phyloP scores from a whole-genome alignment of 2,329 filamentous ascomycete species.

The Hypoxylon sp. region DNA sequence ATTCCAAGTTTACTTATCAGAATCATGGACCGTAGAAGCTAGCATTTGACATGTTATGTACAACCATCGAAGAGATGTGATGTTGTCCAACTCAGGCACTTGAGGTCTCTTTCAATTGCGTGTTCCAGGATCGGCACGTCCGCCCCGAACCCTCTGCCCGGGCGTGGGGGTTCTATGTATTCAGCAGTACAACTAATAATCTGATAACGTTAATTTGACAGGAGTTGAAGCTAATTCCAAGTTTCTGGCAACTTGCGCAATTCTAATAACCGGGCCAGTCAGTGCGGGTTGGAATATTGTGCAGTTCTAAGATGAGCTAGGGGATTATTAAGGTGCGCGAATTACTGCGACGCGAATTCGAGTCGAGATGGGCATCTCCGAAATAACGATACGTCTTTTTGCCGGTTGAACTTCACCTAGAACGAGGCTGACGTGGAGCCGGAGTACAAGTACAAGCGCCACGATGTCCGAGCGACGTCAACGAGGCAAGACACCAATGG shows the following conservation, averaged over 20 bases:
- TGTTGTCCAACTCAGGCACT: neutral
- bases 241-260: conserved; percentile 21
- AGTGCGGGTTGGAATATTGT: conserved; percentile 13
- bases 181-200: conserved; percentile 20
- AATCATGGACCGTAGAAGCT: neutral
- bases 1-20: neutral
- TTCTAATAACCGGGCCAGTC: conserved; percentile 16
- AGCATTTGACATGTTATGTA: neutral
- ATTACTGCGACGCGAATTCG: conserved; percentile 26
- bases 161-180: conserved; percentile 35
- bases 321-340: conserved; percentile 31
- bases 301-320: conserved; percentile 6
- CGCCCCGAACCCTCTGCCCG: conserved; percentile 6
- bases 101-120: conserved; percentile 22
- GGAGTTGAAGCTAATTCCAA: conserved; percentile 32
- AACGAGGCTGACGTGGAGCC: conserved; percentile 30
- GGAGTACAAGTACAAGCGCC: conserved; percentile 14
- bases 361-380: conserved; percentile 29
- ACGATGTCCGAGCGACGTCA: conserved; percentile 24
- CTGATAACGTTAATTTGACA: conserved; percentile 37
- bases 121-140: conserved; percentile 11
- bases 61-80: conserved; percentile 2
- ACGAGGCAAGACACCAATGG: conserved; percentile 22
- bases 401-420: conserved; percentile 15
- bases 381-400: conserved; percentile 22